Conservation (phyloP, 2,329 filamentous ascomycete species). For the Colletotrichum lini region DNA sequence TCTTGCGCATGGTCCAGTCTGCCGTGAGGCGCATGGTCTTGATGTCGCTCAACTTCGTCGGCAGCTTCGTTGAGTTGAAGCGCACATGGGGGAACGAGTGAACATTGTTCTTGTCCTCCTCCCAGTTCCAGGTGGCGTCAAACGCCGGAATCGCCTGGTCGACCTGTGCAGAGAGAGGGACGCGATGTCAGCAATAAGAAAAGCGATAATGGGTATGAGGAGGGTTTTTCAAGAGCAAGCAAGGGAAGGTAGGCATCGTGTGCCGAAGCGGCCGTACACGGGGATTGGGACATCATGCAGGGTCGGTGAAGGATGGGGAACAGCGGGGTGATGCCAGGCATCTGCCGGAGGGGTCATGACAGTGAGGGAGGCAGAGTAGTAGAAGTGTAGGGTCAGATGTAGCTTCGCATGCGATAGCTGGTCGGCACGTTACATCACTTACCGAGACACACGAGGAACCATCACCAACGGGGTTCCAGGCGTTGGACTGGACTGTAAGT, state of each 20-base stretch:
- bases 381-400: not conserved
- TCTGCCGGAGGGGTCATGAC: not conserved
- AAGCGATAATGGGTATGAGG: not conserved
- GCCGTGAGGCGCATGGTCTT: slow-evolving; percentile 47
- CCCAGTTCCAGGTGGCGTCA: slow-evolving; percentile 52
- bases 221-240: not conserved
- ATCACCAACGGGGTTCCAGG: slow-evolving; percentile 49
- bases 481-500: slow-evolving; percentile 48
- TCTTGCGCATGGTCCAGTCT: slow-evolving; percentile 50
- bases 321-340: not conserved
- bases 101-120: slow-evolving; percentile 46
- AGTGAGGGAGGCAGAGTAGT: not conserved
- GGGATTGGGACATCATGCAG: not conserved
- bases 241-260: not conserved
- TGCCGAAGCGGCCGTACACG: not conserved
- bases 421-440: slow-evolving; percentile 39
- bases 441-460: slow-evolving; percentile 51
- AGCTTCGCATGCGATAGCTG: not conserved
- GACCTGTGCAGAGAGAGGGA: slow-evolving; percentile 38
- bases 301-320: not conserved
- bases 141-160: slow-evolving; percentile 48
- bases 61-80: slow-evolving; percentile 47
- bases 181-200: not conserved
- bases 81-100: slow-evolving; percentile 54
- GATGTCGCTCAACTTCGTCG: slow-evolving; percentile 48